phyloP scores from a whole-genome alignment of 1,284 basidiomycete species.

The Puccinia hordei region DNA sequence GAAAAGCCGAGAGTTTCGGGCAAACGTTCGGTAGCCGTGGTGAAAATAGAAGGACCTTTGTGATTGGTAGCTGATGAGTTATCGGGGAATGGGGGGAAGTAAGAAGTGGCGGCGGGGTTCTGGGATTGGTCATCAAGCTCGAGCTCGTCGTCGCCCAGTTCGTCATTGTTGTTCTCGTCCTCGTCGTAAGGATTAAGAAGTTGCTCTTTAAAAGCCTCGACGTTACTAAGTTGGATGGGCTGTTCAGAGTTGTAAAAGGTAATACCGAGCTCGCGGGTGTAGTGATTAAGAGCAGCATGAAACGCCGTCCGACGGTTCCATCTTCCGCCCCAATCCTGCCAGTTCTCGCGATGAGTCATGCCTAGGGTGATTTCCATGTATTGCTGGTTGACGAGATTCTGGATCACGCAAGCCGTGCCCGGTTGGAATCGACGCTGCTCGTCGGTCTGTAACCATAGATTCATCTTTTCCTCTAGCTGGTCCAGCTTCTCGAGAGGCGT shows the following conservation, averaged over 20 bases:
- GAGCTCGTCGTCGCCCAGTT: conserved; percentile 7
- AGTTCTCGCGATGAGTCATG: conserved; percentile 53
- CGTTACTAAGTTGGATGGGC: conserved; percentile 63
- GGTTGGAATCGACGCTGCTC: conserved; percentile 75
- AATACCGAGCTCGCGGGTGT: conserved; percentile 70
- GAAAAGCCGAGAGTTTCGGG: conserved; percentile 45
- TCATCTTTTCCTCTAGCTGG: conserved; percentile 67
- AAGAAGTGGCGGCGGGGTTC: not conserved
- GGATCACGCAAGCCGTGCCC: conserved; percentile 62
- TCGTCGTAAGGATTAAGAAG: conserved; percentile 37
- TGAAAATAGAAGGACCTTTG: conserved; percentile 7
- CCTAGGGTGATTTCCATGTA: conserved; percentile 52
- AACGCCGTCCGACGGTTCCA: conserved; percentile 64
- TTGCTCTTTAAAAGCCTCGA: not conserved
- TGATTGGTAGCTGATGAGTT: not conserved
- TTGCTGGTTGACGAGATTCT: conserved; percentile 44
- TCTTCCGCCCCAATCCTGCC: conserved; percentile 52
- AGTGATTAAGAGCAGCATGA: conserved; percentile 72
- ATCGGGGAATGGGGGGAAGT: not conserved
- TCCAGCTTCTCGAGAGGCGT: conserved; percentile 72
- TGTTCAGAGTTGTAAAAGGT: conserved; percentile 64
- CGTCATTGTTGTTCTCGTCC: not conserved
- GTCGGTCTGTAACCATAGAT: conserved; percentile 72
- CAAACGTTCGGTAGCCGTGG: conserved; percentile 1
- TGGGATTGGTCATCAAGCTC: conserved; percentile 59